Evolutionary conservation across 208 protist species (phyloP), one percentile per base, ranked within the genome.

Genomic region (Porcisia deanei): DNA sequence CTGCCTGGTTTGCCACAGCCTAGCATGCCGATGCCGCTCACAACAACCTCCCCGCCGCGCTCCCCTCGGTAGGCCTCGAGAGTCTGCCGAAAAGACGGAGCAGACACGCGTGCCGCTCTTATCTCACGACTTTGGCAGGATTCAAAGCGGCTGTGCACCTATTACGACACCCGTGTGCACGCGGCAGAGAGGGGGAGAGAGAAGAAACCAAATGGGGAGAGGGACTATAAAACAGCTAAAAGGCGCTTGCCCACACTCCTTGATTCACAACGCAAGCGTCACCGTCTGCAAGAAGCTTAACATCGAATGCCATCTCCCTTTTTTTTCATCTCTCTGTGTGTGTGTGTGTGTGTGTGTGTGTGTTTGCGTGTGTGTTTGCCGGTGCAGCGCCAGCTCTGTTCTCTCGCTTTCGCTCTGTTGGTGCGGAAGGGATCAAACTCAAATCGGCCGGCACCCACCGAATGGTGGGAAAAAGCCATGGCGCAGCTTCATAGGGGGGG

Each of bases 1-100:
- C 79, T 94, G 37, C 89, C 91, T 4, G 92, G 89, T 20, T 85
- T 97, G 39, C 88, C 88, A 39, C 77, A 67, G 47, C 70, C 85
- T 3, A 58, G 65, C n/a, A 84, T 86, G 73, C 82, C 87, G 10
- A 76, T 93, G 66, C 84, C 90, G 55, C 59, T 81, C 58, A 37
- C 90, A 52, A 60, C 74, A 58, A 58, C 65, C 9, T 68, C 79
- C 20, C 54, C 69, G 3, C 74, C 78, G 18, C 81, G 72, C 47
- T 91, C 87, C 3, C 83, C 86, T 39, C 86, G 84, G 63, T 90
- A 72, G 41, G 7, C 52, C 37, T 10, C 3, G 47, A 12, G 45
- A 52, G 20, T 7, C 57, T 9, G 20, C 7, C 4, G 57, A 25
- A 54, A 2, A 20, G 45, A 55, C 12, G 25, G 22, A n/a, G 30